phyloP scores from a whole-genome alignment of 1,139 yeast species.

The Geotrichum aggregatum region DNA sequence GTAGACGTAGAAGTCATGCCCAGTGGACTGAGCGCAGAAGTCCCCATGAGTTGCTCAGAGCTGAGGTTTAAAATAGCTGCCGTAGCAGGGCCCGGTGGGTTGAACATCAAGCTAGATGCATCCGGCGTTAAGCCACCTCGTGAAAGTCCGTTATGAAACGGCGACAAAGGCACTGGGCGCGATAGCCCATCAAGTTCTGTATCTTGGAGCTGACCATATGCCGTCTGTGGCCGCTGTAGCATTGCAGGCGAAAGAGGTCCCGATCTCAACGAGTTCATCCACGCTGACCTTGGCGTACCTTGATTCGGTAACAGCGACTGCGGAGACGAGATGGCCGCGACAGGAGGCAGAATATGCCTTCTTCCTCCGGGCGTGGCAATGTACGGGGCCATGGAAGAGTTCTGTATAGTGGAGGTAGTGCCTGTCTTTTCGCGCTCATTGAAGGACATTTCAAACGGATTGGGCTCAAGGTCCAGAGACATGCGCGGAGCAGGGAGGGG shows the following conservation, averaged over 20 bases:
- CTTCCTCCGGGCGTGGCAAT: conserved; percentile 35
- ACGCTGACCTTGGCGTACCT: conserved; percentile 25
- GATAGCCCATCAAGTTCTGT: neutral
- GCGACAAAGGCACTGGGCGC: conserved; percentile 37
- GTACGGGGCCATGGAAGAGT: conserved; percentile 16
- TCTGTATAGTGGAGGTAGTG: neutral
- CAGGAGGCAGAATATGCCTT: conserved; percentile 36
- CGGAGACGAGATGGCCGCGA: conserved; percentile 38
- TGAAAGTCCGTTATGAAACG: conserved; percentile 8
- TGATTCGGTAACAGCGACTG: conserved; percentile 28
- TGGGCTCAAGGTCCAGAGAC: conserved; percentile 78
- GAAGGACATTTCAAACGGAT: conserved; percentile 92
- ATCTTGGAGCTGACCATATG: conserved; percentile 6
- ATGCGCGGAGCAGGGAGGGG: conserved; percentile 6
- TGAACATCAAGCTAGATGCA: conserved; percentile 37
- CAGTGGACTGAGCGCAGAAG: conserved; percentile 19
- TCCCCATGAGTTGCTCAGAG: conserved; percentile 18
- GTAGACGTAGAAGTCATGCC: conserved; percentile 11
- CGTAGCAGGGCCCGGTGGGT: conserved; percentile 41
- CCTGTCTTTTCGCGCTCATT: conserved; percentile 49
- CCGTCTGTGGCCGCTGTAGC: conserved; percentile 33
- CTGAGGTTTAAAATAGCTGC: conserved; percentile 37
- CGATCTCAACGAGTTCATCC: conserved; percentile 32
- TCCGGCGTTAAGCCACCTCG: conserved; percentile 28
- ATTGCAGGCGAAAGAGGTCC: conserved; percentile 38